Conservation (phyloP, 176 grass and related monocot species). For the Bonia amplexicaulis region DNA sequence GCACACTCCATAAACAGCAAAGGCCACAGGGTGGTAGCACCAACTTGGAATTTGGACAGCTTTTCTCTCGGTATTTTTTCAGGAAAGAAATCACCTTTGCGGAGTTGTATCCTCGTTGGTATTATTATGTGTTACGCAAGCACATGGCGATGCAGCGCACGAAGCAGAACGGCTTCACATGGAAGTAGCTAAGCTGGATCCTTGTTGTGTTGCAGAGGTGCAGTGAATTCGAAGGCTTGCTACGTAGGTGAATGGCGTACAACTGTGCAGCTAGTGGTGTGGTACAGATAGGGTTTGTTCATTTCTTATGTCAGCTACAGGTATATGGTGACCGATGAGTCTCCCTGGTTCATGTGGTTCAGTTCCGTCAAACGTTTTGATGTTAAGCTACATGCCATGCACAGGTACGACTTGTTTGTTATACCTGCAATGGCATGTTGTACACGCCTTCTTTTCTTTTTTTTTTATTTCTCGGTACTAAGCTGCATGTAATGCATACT, state of each 20-base stretch:
- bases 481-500: neutral
- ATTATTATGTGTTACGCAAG: neutral
- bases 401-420: neutral
- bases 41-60: neutral
- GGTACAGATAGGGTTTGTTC: conserved; percentile 23
- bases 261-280: conserved; percentile 3
- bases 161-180: neutral
- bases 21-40: neutral
- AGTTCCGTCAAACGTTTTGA: conserved; percentile 21
- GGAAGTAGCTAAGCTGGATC: conserved; percentile 2
- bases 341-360: neutral
- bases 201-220: conserved; percentile 33
- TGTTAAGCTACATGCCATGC: neutral
- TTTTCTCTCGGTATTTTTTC: neutral
- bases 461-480: neutral
- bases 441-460: neutral
- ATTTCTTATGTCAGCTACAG: conserved; percentile 27
- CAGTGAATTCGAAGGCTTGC: neutral
- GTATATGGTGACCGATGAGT: neutral
- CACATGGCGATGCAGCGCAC: neutral
- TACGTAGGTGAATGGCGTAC: neutral
- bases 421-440: neutral
- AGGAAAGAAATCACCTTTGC: neutral
- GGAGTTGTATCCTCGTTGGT: neutral
- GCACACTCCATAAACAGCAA: neutral